phyloP scores from a whole-genome alignment of 768 basidiomycete species.

The Cyclocybe cylindracea region DNA sequence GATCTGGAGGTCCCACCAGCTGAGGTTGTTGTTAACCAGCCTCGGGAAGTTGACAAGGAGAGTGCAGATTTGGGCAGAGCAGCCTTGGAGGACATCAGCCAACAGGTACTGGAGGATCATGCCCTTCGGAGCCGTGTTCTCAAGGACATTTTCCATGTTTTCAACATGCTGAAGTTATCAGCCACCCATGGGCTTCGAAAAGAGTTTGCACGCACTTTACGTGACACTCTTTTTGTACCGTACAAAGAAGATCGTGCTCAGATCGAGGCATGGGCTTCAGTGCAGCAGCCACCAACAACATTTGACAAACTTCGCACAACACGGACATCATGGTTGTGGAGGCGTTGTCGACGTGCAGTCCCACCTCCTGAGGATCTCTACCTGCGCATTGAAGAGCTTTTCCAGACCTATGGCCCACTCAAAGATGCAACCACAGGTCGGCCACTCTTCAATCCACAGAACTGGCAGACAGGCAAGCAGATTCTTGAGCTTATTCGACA shows the following conservation, averaged over 20 bases:
- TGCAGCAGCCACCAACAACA: constrained; percentile 3
- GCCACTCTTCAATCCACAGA: constrained; percentile 29
- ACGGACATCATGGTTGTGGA: constrained; percentile 25
- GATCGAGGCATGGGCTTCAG: constrained; percentile 21
- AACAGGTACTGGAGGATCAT: neutral
- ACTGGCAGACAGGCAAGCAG: constrained; percentile 29
- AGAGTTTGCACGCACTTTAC: constrained; percentile 9
- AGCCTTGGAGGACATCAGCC: neutral
- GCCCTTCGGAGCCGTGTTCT: constrained; percentile 20
- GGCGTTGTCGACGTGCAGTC: constrained; percentile 25
- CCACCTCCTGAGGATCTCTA: constrained; percentile 32
- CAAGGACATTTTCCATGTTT: constrained; percentile 28
- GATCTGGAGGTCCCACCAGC: too few relatives aligned
- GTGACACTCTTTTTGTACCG: constrained; percentile 13
- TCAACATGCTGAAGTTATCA: constrained; percentile 29
- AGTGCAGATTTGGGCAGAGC: neutral
- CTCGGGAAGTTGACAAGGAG: too few relatives aligned
- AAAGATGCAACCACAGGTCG: constrained; percentile 27
- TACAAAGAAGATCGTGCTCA: constrained; percentile 19
- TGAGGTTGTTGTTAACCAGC: too few relatives aligned
- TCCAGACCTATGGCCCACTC: constrained; percentile 32
- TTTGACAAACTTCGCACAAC: constrained; percentile 8
- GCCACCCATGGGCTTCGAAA: constrained; percentile 22
- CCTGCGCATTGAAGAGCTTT: constrained; percentile 24
- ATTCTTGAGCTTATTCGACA: constrained; percentile 25